Base-by-base conservation (phyloP, 2,329 filamentous ascomycete species). In the Talaromyces pinophilus region DNA sequence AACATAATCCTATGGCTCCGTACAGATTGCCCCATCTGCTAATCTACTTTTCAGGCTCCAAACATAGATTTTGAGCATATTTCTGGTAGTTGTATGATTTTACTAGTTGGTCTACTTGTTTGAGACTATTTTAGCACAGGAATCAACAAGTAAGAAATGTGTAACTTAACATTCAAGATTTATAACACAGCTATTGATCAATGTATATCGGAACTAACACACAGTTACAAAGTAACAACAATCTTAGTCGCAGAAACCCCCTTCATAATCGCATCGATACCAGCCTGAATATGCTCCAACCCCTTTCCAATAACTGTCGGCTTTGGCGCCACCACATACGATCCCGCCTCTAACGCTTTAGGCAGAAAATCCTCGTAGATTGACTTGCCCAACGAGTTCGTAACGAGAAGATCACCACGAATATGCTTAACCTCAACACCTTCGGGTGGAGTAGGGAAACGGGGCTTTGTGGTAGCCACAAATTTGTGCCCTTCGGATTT, bases 231-330 rank as follows among this genome's bases (percentile, higher is more conserved):
- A n/a, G 66, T 59, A n/a, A 81, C 75, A 17, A 82, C 79, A 30
- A 82, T 57, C 72, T 83, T 83, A 70, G 75, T 74, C 3, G 78
- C 80, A 17, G 80, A 81, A 2, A 82, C 77, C 35, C 79, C 79
- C 6, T 81, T 80, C 55, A 75, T 73, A 42, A 67, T 73, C 0
- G 74, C 57, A 68, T 82, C 76, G 35, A 83, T 63, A 1, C 74
- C 82, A 3, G 72, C 76, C 68, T 84, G 81, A 1, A 83, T 70
- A 30, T 70, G 75, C 59, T 79, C 78, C 8, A 84, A 68, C 2
- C 82, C 82, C 6, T 77, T 74, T 3, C 81, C 80, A 1, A 79
- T 73, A 19, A 83, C 68, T 7, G 74, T 46, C 0, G 80, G 75
- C 46, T 79, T 74, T 0, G 82, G 82, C 19, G 77, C 77, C 0